Evolutionary conservation across 2,329 filamentous ascomycete species (phyloP), one percentile per base, ranked within the genome.

Genomic region (Harringtonia aguacate): DNA sequence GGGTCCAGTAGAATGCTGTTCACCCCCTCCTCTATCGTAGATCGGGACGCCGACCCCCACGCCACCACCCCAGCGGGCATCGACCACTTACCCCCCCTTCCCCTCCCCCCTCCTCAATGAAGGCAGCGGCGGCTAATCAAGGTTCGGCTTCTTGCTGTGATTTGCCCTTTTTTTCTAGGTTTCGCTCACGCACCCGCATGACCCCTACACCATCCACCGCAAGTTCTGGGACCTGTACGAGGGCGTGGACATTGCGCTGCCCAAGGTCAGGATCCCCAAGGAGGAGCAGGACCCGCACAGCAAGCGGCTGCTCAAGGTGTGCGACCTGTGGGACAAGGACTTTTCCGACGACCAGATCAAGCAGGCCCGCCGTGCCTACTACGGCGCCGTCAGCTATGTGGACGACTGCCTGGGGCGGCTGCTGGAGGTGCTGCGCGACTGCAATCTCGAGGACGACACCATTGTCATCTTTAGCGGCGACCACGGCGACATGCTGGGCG

Each of bases 201-300:
- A 95, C 56, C 89, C 89, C 0, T 95, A 95, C 64, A 90, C 87
- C 46, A 95, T 95, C 61, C 86, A 89, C 52, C 77, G 86, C 58
- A 86, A 94, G 63, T 95, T 86, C 65, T 95, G 89, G 89, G 86
- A 95, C 58, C 62, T 84, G 53, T 95, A 95, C 62, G 85, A 95
- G 58, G 84, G 73, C 50, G 86, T 94, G 14, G 87, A 95, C 43
- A 94, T 95, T 57, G 78, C 82, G 8, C 67, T 95, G 47, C 89
- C 89, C 24, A 79, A 84, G 56, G 80, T 89, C 37, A 73, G 73
- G 45, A 85, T 95, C 46, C 76, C 82, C 27, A 81, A 87, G 57
- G 83, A 90, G 51, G 73, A 94, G 58, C 83, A 87, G 56, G 89
- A 95, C 57, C 68, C 84, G 1, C 89, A 95, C 65, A 92, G 86